Evolutionary conservation across 208 protist genomes (phyloP).

Genomic region (Leishmania martiniquensis): DNA sequence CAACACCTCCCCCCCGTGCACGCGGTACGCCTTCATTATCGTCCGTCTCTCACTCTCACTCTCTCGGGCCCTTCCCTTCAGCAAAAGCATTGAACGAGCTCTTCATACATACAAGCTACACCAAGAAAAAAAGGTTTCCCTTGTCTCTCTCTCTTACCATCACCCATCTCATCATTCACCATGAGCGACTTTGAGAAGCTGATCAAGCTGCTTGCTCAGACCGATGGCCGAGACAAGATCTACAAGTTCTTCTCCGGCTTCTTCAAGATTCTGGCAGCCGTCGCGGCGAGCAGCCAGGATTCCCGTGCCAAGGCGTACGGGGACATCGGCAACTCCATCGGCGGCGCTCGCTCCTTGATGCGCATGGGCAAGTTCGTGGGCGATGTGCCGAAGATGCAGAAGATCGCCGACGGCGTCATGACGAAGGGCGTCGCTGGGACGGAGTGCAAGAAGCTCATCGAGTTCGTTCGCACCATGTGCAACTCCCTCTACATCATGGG

Average conservation of each 20-base stretch:
- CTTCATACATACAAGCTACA: background rate
- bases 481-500: constrained; percentile 92
- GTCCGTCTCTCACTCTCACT: background rate
- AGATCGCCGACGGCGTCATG: constrained; percentile 36
- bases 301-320: constrained; percentile 48
- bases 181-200: constrained; percentile 84
- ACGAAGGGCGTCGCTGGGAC: constrained; percentile 48
- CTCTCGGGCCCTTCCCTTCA: background rate
- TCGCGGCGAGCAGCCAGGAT: constrained; percentile 47
- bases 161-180: constrained; percentile 14
- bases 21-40: background rate
- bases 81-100: background rate
- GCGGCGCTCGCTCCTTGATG: constrained; percentile 86
- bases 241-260: constrained; percentile 87
- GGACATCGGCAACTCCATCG: constrained; percentile 75
- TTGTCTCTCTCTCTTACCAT: background rate
- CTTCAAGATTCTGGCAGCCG: constrained; percentile 73
- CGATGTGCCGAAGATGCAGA: constrained; percentile 85
- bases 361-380: constrained; percentile 91
- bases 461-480: constrained; percentile 83
- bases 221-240: constrained; percentile 93
- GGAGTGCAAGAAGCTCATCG: constrained; percentile 69
- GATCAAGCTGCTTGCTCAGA: constrained; percentile 86
- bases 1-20: background rate
- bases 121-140: background rate